Evolutionary conservation across 495 filamentous ascomycete species (phyloP).

Genomic region (Talaromyces adpressus): DNA sequence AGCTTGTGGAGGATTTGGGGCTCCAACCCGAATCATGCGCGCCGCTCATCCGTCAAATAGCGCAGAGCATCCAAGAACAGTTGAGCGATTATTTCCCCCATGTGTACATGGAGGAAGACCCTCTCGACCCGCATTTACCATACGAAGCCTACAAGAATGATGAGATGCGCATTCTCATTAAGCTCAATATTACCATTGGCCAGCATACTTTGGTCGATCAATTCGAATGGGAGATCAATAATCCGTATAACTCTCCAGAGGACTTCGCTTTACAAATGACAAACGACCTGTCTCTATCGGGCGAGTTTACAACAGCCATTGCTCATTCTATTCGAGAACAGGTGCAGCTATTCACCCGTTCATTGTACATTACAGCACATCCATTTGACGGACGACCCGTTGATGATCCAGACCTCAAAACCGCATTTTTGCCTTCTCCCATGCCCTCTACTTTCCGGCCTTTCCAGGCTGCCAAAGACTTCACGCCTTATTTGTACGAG

Average conservation of each 20-base stretch:
- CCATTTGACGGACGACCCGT: constrained; percentile 91
- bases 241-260: constrained; percentile 85
- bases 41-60: constrained; percentile 68
- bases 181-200: constrained; percentile 96
- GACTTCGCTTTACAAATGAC: constrained; percentile 88
- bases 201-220: constrained; percentile 92
- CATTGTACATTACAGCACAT: constrained; percentile 86
- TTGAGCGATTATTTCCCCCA: constrained; percentile 89
- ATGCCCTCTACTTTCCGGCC: constrained; percentile 77
- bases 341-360: constrained; percentile 85
- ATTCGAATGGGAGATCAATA: constrained; percentile 99
- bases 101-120: constrained; percentile 79
- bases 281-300: constrained; percentile 81
- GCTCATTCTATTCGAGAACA: constrained; percentile 97
- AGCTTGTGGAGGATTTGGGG: constrained; percentile 86
- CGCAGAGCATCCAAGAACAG: constrained; percentile 79
- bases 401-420: constrained; percentile 80
- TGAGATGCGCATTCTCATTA: constrained; percentile 93
- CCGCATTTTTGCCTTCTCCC: constrained; percentile 81
- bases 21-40: constrained; percentile 57
- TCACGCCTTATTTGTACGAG: constrained; percentile 86
- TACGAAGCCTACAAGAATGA: constrained; percentile 97
- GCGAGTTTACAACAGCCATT: constrained; percentile 95
- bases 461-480: constrained; percentile 86
- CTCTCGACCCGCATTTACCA: constrained; percentile 81